phyloP scores from a whole-genome alignment of 2,329 filamentous ascomycete genomes.

The Neopestalotiopsis rosae region DNA sequence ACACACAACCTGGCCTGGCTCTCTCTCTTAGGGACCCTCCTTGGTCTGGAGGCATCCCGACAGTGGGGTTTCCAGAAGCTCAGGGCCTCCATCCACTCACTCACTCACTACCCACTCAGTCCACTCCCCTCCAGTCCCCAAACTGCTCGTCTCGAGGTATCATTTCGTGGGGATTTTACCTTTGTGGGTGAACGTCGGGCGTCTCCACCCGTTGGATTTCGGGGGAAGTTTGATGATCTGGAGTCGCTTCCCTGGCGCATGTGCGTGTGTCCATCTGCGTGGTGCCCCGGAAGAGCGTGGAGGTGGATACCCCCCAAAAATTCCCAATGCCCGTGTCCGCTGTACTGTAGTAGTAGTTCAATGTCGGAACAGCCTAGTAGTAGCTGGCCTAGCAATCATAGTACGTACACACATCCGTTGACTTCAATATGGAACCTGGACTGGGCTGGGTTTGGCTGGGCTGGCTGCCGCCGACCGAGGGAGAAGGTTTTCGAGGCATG shows the following conservation, averaged over 20 bases:
- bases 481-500: background rate
- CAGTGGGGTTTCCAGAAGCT: conserved; percentile 1
- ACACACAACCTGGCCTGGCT: too few relatives aligned
- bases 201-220: background rate
- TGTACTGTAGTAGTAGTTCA: background rate
- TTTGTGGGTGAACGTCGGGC: conserved; percentile 10
- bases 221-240: conserved; percentile 4
- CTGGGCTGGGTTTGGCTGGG: background rate
- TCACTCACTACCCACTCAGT: too few relatives aligned
- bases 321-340: background rate
- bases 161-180: conserved; percentile 14
- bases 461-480: background rate
- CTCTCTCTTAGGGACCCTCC: background rate
- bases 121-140: background rate
- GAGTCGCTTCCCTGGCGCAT: background rate
- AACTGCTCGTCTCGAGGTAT: conserved; percentile 13
- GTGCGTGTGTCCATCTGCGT: too few relatives aligned
- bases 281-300: conserved; percentile 4
- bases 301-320: background rate
- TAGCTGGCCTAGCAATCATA: background rate
- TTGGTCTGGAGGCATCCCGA: background rate
- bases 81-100: background rate
- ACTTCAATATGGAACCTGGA: background rate
- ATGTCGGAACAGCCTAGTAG: background rate
- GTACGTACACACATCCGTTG: too few relatives aligned